These are phyloP conservation scores for Zygosaccharomyces bisporus DNA, from an alignment of 805 yeast species.

Conservation along the genomic window DNA sequence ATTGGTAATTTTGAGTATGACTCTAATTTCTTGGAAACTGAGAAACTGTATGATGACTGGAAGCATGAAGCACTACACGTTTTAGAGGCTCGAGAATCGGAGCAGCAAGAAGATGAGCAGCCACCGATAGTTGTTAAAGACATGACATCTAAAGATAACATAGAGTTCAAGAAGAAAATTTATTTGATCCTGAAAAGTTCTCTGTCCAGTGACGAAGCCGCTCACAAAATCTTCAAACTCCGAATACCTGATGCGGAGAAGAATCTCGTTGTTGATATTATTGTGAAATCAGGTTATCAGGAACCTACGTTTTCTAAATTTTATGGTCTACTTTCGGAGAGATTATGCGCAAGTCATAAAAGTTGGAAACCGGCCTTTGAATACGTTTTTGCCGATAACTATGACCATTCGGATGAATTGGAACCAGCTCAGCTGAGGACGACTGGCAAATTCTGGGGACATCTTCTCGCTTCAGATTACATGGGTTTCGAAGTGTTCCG, in stretches of 20 bases:
- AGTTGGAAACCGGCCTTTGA: conserved; percentile 58
- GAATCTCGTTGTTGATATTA: conserved; percentile 60
- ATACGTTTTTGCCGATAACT: conserved; percentile 51
- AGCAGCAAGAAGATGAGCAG: conserved; percentile 20
- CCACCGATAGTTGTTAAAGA: conserved; percentile 46
- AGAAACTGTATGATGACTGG: conserved; percentile 11
- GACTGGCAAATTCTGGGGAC: conserved; percentile 83
- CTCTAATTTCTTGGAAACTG: conserved; percentile 14
- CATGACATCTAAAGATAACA: conserved; percentile 60
- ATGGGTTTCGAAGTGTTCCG: conserved; percentile 61
- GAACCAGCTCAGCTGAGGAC: conserved; percentile 75
- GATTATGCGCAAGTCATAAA: conserved; percentile 48
- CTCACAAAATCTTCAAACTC: conserved; percentile 70
- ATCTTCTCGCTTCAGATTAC: conserved; percentile 65
- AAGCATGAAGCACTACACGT: neutral
- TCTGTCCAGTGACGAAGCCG: conserved; percentile 88
- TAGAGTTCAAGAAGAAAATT: conserved; percentile 68
- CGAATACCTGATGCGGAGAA: conserved; percentile 43
- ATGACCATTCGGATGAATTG: conserved; percentile 55
- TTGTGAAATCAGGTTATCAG: conserved; percentile 77
- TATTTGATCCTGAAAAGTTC: conserved; percentile 85
- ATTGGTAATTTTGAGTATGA: conserved; percentile 14
- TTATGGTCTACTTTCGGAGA: conserved; percentile 73
- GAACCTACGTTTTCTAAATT: conserved; percentile 83
- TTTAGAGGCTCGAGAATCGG: conserved; percentile 8